Evolutionary conservation across 176 grass and related monocot species (phyloP), one percentile per base, ranked within the genome.

Genomic region (Oryza glaberrima): DNA sequence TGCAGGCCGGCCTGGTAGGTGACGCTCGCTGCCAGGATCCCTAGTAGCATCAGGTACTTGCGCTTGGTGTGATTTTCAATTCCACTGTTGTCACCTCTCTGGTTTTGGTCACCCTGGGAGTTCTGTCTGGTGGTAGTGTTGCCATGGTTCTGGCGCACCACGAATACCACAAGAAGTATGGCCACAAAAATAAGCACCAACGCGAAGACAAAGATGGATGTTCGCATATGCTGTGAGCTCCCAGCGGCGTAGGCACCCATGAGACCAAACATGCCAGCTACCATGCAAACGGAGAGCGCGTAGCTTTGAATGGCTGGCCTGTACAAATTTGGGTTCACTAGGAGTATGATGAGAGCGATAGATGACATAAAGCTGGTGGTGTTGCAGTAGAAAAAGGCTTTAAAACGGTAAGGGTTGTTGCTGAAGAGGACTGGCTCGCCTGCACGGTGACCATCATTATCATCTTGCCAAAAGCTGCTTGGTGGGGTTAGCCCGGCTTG

Each of bases 331-430:
- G 56, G 75, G 56, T 41, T 79, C 77, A 79, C 60, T 5, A 87
- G 69, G 5, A 87, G 66, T 17, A 87, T 81, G 7, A 82, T 81
- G 19, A 81, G 47, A 22, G 80, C 70, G 1, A 84, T 3, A 1
- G 82, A 76, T 0, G 82, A 44, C 43, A 84, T 44, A 40, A 84
- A 84, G 10, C 51, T 66, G 0, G 47, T 38, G 4, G 85, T 70
- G 25, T 87, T 87, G 58, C 85, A 81, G 40, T 87, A 87, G 65
- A 87, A 87, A 60, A 87, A 87, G 4, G 70, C 44, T 19, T 75
- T 68, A 70, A 76, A 87, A 26, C 78, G 85, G 30, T 5, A 19
- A 5, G 65, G 65, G 41, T 58, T 26, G 23, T 47, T 76, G 78
- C 25, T 45, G 0, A 66, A 47, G 5, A 87, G 85, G 19, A 87